A percentile compares a stretch with the other conserved stretches of the same genome.
These are phyloP conservation scores for Alternaria triticimaculans DNA, from an alignment of 2,329 filamentous ascomycete genomes.

Conservation along the genomic window DNA sequence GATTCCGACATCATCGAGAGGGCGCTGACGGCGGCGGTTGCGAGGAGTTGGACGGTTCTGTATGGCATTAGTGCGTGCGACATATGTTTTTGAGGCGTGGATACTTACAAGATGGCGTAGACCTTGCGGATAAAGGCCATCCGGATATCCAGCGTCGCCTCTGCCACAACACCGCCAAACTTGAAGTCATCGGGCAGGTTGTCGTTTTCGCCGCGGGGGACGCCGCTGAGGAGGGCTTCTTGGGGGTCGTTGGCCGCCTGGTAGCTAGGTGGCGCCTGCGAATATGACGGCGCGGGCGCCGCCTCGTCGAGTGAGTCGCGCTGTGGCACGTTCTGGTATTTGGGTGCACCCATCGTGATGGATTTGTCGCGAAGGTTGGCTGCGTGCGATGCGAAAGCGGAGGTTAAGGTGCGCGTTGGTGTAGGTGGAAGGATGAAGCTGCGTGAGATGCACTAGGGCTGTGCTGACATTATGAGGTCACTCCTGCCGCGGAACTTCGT, in stretches of 20 bases:
- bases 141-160: conserved; percentile 92
- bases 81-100: neutral
- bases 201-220: conserved; percentile 80
- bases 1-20: conserved; percentile 81
- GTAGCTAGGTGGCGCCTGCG: conserved; percentile 85
- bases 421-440: neutral
- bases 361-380: neutral
- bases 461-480: conserved; percentile 15
- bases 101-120: conserved; percentile 82
- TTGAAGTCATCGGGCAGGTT: conserved; percentile 98
- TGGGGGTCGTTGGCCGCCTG: conserved; percentile 64
- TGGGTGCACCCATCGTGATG: conserved; percentile 72
- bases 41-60: conserved; percentile 85
- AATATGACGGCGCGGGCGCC: conserved; percentile 56
- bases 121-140: conserved; percentile 98
- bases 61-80: conserved; percentile 17
- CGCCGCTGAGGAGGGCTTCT: conserved; percentile 67
- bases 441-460: conserved; percentile 4
- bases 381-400: neutral
- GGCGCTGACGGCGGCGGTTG: conserved; percentile 79
- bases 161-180: conserved; percentile 91
- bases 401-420: neutral
- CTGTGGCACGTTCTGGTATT: conserved; percentile 83
- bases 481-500: neutral
- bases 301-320: conserved; percentile 81